Conservation (phyloP, 805 yeast genomes). For the Saccharomycopsis sp. region DNA sequence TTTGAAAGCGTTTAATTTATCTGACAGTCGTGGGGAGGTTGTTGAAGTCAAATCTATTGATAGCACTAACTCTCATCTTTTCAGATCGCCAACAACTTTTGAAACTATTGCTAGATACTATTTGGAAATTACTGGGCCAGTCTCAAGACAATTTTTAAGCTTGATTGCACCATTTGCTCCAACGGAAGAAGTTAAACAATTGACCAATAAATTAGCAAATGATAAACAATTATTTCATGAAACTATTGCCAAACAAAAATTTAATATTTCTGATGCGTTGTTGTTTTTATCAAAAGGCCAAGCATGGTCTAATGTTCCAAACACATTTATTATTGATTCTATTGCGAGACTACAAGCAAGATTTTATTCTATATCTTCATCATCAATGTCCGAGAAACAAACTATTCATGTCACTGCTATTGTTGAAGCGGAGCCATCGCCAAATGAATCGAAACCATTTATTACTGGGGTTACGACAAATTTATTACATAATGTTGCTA, state of each 20-base stretch:
- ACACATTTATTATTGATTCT: constrained; percentile 76
- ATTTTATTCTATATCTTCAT: constrained; percentile 92
- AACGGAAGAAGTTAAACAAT: constrained; percentile 42
- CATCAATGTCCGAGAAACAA: constrained; percentile 69
- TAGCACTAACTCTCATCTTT: constrained; percentile 41
- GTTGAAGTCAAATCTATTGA: constrained; percentile 66
- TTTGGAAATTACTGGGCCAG: constrained; percentile 86
- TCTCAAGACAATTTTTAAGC: constrained; percentile 79
- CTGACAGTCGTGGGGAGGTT: constrained; percentile 44
- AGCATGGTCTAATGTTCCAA: constrained; percentile 75
- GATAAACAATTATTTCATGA: constrained; percentile 64
- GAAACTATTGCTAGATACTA: constrained; percentile 81
- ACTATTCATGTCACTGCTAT: constrained; percentile 83
- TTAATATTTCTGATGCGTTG: constrained; percentile 73
- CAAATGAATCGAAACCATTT: constrained; percentile 25
- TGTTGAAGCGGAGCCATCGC: constrained; percentile 56
- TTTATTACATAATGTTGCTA: constrained; percentile 65
- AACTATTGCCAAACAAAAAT: constrained; percentile 52
- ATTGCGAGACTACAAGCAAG: constrained; percentile 84
- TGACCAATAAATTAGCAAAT: constrained; percentile 47
- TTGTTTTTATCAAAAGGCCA: constrained; percentile 50
- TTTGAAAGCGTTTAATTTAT: constrained; percentile 54
- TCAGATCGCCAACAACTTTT: constrained; percentile 81
- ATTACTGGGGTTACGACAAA: constrained; percentile 83
- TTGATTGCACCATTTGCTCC: constrained; percentile 82